Evolutionary conservation across 805 yeast genomes (phyloP), one percentile per base, ranked within the genome.

Genomic region (Naumovozyma baii): DNA sequence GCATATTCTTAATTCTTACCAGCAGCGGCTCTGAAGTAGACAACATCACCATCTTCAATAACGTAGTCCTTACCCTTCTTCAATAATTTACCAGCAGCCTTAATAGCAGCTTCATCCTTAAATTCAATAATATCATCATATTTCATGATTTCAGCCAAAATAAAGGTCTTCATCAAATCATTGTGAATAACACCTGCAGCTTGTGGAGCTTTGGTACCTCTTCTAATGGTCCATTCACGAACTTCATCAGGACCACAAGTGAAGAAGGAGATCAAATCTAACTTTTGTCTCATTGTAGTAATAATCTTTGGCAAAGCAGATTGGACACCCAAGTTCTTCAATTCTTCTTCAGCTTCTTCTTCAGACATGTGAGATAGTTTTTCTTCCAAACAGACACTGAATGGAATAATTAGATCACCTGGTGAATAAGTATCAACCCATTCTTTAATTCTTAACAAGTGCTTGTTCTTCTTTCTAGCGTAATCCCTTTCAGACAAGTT

Each of bases 151-250:
- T 86, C 87, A 34, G 97, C 98, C 54, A 86, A 78, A 55, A 92
- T 87, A 62, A 92, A 92, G 17, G 97, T 90, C 63, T 81, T 84
- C 74, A 85, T 88, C 62, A 90, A 76, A 67, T 90, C 98, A 31
- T 88, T 83, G 65, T 92, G 98, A 55, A 90, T 90, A 34, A 92
- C 95, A 62, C 96, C 97, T 17, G 98, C 98, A 34, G 98, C 97
- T 58, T 83, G 87, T n/a, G 98, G 98, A 39, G 96, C 96, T 53
- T 84, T 80, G 35, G 90, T 83, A 52, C 94, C 94, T 51, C 72
- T 70, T 67, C 97, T 78, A 47, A 92, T 78, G 28, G 98, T 92
- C 98, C 98, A 92, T 66, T 94, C 96, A 64, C 96, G 82, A 37
- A 88, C 95, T 69, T 92, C 98, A 46, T 84, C 85, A 32, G 94